Evolutionary conservation across 2,329 filamentous ascomycete species (phyloP), one percentile per base, ranked within the genome.

Genomic region (Calonectria leucothoes): DNA sequence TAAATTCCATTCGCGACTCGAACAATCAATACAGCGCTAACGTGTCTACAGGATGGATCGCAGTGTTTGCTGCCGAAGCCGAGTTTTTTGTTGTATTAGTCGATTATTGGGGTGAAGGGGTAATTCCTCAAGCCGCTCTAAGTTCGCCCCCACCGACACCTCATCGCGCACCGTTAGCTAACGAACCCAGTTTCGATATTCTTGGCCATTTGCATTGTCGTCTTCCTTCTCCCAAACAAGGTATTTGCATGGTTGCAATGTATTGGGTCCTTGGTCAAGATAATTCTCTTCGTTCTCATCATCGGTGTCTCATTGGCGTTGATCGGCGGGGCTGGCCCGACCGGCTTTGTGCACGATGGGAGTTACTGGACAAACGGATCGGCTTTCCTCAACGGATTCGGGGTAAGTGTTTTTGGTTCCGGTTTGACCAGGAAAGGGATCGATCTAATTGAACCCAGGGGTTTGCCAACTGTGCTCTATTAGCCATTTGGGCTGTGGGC

Each of bases 401-500:
- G 45, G 6, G 69, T 71, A 20, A 57, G 61, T 17, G 27, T n/a
- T 48, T 33, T 3, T 37, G 17, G 10, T 25, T 5, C 4, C 23
- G 17, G 17, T 23, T 45, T 14, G 1, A 1, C 20, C 15, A 17
- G 17, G 23, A 20, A 25, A 10, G 1, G 10, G 12, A 49, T 20
- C 1, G 1, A 15, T 4, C 69, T 70, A 66, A 70, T 17, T n/a
- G 14, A 6, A 20, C 23, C 14, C 5, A 78, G 76, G 76, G 76
- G 10, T 78, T 78, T 4, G 77, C 77, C 1, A 78, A 69, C 27
- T 73, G 66, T n/a, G 72, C 75, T 2, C 61, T 78, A 7, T 37
- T 78, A 2, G 76, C 77, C 2, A 75, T 69, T 12, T 78, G 77
- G 76, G 77, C 77, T 0, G 76, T 78, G 1, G 77, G 77, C 0